A percentile compares a stretch with the other conserved stretches of the same genome.
Conservation (phyloP, 2,329 filamentous ascomycete species). For the Cercospora sojina region DNA sequence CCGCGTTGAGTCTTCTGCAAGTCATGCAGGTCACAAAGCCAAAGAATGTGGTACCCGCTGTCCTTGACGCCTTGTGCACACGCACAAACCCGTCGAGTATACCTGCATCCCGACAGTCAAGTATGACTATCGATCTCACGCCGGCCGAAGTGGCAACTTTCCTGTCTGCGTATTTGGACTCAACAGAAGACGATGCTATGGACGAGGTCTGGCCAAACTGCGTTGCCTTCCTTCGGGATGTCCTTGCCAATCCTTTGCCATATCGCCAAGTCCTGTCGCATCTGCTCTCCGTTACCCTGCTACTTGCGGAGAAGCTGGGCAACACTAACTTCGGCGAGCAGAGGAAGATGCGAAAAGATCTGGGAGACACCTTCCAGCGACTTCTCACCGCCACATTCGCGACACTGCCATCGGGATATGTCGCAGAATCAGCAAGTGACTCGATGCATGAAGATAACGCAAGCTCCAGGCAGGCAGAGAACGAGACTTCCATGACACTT, state of each 20-base stretch:
- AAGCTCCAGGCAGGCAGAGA: conserved; percentile 39
- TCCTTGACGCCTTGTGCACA: conserved; percentile 96
- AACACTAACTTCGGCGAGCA: conserved; percentile 98
- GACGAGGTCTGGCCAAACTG: conserved; percentile 98
- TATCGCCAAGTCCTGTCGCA: conserved; percentile 86
- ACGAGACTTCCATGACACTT: conserved; percentile 65
- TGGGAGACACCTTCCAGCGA: conserved; percentile 87
- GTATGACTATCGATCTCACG: conserved; percentile 77
- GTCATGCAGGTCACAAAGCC: conserved; percentile 88
- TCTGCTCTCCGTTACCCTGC: conserved; percentile 82
- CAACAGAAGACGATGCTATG: conserved; percentile 93
- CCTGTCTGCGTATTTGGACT: conserved; percentile 82
- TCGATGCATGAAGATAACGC: conserved; percentile 33
- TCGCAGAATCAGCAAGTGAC: conserved; percentile 22
- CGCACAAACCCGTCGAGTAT: conserved; percentile 81
- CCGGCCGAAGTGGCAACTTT: conserved; percentile 86
- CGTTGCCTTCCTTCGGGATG: conserved; percentile 82
- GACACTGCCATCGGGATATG: conserved; percentile 42
- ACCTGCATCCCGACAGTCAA: conserved; percentile 78
- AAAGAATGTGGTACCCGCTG: conserved; percentile 85
- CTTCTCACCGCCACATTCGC: conserved; percentile 93
- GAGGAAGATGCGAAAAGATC: conserved; percentile 82
- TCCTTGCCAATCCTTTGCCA: conserved; percentile 89
- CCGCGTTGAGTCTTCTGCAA: conserved; percentile 82
- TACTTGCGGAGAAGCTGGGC: conserved; percentile 91